Evolutionary conservation across 2,329 filamentous ascomycete genomes (phyloP).

Genomic region (Coniochaeta sp.): DNA sequence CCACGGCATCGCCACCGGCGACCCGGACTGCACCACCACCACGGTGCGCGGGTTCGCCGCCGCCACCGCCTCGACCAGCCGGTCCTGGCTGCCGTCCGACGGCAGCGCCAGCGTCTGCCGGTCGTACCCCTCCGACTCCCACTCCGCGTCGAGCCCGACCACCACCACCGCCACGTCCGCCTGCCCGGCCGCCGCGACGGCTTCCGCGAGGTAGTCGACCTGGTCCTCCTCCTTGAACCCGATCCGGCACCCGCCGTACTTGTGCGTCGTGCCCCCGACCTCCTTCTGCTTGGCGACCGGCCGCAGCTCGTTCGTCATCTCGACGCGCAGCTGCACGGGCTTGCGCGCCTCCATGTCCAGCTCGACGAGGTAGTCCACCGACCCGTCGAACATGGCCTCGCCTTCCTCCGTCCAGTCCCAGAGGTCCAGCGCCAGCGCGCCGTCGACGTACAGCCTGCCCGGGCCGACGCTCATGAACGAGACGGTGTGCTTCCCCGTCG

Average conservation of each 20-base stretch:
- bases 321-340: constrained; percentile 53
- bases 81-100: constrained; percentile 49
- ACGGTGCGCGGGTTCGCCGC: constrained; percentile 58
- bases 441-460: constrained; percentile 53
- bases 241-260: constrained; percentile 64
- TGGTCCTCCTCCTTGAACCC: constrained; percentile 63
- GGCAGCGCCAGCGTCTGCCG: constrained; percentile 55
- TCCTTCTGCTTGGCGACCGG: constrained; percentile 52
- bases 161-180: constrained; percentile 63
- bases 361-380: constrained; percentile 55
- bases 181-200: constrained; percentile 51
- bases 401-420: constrained; percentile 65
- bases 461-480: constrained; percentile 63
- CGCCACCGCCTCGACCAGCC: constrained; percentile 54
- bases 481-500: constrained; percentile 55
- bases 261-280: constrained; percentile 51
- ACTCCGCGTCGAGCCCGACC: constrained; percentile 64
- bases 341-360: constrained; percentile 52
- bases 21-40: constrained; percentile 64
- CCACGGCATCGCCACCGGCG: constrained; percentile 66
- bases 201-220: constrained; percentile 55
- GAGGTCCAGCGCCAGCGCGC: constrained; percentile 52
- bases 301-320: constrained; percentile 60
- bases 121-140: constrained; percentile 70
- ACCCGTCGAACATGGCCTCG: constrained; percentile 65